Percentiles rank a stretch among this genome's conserved stretches.
Conservation (phyloP, 202 grass and related monocot genomes). For the Panicum hallii region DNA sequence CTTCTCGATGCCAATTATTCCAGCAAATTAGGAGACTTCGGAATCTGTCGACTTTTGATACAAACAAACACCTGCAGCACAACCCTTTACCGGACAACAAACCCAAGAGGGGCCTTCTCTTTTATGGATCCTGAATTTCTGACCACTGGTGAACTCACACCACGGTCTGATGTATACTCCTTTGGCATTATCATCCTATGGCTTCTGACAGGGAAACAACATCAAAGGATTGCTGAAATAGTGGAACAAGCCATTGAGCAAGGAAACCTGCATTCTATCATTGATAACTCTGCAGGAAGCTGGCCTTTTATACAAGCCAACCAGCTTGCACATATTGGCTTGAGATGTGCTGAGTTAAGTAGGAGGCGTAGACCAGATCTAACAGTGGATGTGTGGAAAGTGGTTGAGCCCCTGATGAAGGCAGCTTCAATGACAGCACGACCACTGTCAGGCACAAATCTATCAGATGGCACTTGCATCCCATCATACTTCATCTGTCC, state of each 20-base stretch:
- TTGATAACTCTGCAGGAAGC: slow-evolving; percentile 59
- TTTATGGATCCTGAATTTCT: slow-evolving; percentile 79
- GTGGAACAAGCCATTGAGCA: slow-evolving; percentile 61
- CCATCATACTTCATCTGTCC: slow-evolving; percentile 74
- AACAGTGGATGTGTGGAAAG: slow-evolving; percentile 53
- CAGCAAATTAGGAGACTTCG: slow-evolving; percentile 67
- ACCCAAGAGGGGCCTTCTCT: slow-evolving; percentile 57
- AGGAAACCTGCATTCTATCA: slow-evolving; percentile 47
- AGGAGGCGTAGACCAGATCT: slow-evolving; percentile 63
- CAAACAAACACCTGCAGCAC: slow-evolving; percentile 39
- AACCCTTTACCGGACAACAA: slow-evolving; percentile 49
- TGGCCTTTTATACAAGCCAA: slow-evolving; percentile 82
- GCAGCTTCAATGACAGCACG: slow-evolving; percentile 41
- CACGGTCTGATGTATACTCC: slow-evolving; percentile 67
- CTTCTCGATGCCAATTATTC: slow-evolving; percentile 60
- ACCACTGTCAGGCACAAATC: slow-evolving; percentile 6
- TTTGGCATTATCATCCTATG: slow-evolving; percentile 73
- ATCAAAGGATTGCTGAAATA: slow-evolving; percentile 49
- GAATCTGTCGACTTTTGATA: slow-evolving; percentile 49
- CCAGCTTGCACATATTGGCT: slow-evolving; percentile 64
- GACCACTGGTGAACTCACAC: slow-evolving; percentile 58
- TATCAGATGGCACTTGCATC: slow-evolving; percentile 24
- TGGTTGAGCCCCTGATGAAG: slow-evolving; percentile 61
- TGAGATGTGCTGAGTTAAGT: slow-evolving; percentile 56
- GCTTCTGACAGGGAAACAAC: slow-evolving; percentile 62